These are phyloP conservation scores for Gigaspora rosea DNA, from an alignment of 192 early-diverging fungal species.

Conservation along the genomic window DNA sequence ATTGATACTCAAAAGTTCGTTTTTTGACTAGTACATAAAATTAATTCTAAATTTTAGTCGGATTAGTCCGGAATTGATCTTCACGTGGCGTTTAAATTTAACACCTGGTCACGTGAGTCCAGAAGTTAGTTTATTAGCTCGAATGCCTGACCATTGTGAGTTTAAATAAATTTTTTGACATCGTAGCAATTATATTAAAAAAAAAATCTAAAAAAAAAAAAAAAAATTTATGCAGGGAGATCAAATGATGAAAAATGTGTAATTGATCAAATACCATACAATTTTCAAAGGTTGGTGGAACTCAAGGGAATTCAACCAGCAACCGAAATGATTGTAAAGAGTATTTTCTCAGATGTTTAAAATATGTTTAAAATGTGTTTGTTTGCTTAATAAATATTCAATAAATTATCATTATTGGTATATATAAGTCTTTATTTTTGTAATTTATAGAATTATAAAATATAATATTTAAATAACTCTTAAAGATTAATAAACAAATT, in stretches of 20 bases:
- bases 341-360: not conserved
- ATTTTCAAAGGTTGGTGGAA: conserved; percentile 23
- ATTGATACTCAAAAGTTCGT: not conserved
- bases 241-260: conserved; percentile 4
- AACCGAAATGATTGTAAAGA: conserved; percentile 14
- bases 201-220: conserved; percentile 1
- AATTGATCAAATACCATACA: conserved; percentile 21
- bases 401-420: too few relatives aligned
- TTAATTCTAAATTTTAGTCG: not conserved
- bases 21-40: not conserved
- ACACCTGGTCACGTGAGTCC: not conserved
- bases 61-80: conserved; percentile 12
- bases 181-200: not conserved
- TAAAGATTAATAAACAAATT: too few relatives aligned
- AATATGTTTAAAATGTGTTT: too few relatives aligned
- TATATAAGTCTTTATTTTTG: too few relatives aligned
- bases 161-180: not conserved
- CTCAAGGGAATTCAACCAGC: conserved; percentile 19
- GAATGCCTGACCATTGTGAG: conserved; percentile 14
- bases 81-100: conserved; percentile 12
- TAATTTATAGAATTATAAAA: too few relatives aligned
- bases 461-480: too few relatives aligned
- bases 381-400: too few relatives aligned
- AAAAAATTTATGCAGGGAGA: conserved; percentile 3
- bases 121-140: conserved; percentile 1